These are phyloP conservation scores for Inonotus hispidus DNA, from an alignment of 1,284 basidiomycete species.

Conservation along the genomic window DNA sequence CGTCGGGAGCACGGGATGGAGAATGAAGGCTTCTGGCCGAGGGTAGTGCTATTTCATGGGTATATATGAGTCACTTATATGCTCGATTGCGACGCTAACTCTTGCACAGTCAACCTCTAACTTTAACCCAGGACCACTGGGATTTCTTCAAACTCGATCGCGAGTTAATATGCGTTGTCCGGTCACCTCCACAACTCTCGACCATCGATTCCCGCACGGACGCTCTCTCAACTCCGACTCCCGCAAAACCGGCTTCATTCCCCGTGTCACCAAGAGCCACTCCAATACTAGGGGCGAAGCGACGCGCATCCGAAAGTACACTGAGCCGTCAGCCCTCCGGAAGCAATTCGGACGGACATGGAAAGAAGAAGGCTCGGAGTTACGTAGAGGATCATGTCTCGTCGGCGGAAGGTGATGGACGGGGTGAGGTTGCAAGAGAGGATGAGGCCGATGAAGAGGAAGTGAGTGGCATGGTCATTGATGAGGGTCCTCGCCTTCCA, in stretches of 20 bases:
- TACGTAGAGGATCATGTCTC: not conserved
- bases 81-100: not conserved
- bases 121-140: constrained; percentile 70
- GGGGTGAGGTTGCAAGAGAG: constrained; percentile 30
- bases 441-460: constrained; percentile 36
- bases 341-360: constrained; percentile 7
- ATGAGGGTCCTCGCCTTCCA: constrained; percentile 27
- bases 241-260: not conserved
- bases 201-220: constrained; percentile 32
- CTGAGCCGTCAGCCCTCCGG: constrained; percentile 3
- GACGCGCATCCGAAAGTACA: constrained; percentile 5
- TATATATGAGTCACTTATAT: constrained; percentile 31
- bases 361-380: constrained; percentile 8
- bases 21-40: constrained; percentile 67
- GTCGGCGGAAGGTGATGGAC: not conserved
- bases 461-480: constrained; percentile 51
- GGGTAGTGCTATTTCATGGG: constrained; percentile 62
- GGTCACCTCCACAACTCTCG: constrained; percentile 37
- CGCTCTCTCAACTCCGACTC: not conserved
- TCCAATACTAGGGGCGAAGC: not conserved
- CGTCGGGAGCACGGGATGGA: constrained; percentile 45
- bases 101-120: constrained; percentile 38
- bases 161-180: constrained; percentile 57
- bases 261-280: not conserved
- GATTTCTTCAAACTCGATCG: constrained; percentile 77